These are phyloP conservation scores for Clausena lansium DNA, from an alignment of 345 rosid species.

Conservation along the genomic window DNA sequence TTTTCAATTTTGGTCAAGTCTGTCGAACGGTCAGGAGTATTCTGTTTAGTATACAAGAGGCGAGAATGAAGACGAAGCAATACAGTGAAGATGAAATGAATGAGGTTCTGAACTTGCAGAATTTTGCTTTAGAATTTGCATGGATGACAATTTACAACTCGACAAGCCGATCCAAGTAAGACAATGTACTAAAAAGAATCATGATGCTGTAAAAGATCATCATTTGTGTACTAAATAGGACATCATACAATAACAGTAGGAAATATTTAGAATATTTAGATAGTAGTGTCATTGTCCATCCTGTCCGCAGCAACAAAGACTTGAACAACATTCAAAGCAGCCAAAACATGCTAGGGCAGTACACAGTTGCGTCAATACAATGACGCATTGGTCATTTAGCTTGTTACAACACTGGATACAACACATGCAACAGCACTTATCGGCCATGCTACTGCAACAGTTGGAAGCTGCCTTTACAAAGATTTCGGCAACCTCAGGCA, in stretches of 20 bases:
- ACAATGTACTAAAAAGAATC: not conserved
- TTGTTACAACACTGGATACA: conserved; percentile 68
- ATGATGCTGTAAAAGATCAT: not conserved
- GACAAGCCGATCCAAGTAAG: not conserved
- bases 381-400: conserved; percentile 64
- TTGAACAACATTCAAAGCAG: conserved; percentile 76
- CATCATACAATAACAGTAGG: not conserved
- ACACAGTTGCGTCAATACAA: conserved; percentile 57
- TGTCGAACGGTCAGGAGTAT: not conserved
- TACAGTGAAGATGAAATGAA: not conserved
- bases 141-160: not conserved
- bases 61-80: not conserved
- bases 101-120: not conserved
- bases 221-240: too few species aligned
- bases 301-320: conserved; percentile 58
- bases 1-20: not conserved
- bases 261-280: not conserved
- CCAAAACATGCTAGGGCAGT: conserved; percentile 68
- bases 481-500: conserved; percentile 80
- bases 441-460: conserved; percentile 58
- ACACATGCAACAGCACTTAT: conserved; percentile 83
- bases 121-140: not conserved
- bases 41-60: not conserved
- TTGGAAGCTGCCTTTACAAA: conserved; percentile 70
- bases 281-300: conserved; percentile 25